These are phyloP conservation scores for Fraxinus sp. DNA, from an alignment of 305 asterid genomes.

Conservation along the genomic window DNA sequence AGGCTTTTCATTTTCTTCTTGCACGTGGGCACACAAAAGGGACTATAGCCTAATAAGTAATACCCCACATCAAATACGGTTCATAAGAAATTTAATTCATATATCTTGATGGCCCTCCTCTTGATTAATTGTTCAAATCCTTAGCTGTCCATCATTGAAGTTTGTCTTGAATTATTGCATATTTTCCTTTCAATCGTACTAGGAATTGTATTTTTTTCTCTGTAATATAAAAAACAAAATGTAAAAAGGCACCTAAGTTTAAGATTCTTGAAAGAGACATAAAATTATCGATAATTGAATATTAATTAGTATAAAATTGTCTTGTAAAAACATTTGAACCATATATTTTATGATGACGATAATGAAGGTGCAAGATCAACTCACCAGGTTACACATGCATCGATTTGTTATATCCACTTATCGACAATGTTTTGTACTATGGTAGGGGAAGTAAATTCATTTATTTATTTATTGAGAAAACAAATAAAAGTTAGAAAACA, in stretches of 20 bases:
- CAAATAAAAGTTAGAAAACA: slow-evolving; percentile 10
- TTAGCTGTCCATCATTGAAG: slow-evolving; percentile 36
- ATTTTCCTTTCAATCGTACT: neutral
- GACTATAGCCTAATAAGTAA: slow-evolving; percentile 30
- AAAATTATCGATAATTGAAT: slow-evolving; percentile 1
- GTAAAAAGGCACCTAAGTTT: neutral
- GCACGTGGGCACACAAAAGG: slow-evolving; percentile 77
- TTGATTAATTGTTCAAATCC: slow-evolving; percentile 34
- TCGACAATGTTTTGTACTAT: slow-evolving; percentile 18
- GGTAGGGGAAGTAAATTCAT: slow-evolving; percentile 12
- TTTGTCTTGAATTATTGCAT: slow-evolving; percentile 1
- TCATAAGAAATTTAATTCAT: slow-evolving; percentile 34
- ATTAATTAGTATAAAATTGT: neutral
- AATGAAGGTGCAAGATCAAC: neutral
- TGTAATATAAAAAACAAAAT: neutral
- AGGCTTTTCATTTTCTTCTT: slow-evolving; percentile 41
- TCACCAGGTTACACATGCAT: slow-evolving; percentile 35
- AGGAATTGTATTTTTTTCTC: neutral
- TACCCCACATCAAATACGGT: slow-evolving; percentile 39
- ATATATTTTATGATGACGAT: neutral
- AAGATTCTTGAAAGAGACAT: neutral
- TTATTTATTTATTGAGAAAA: slow-evolving; percentile 18
- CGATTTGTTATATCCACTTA: slow-evolving; percentile 30
- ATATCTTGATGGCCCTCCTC: slow-evolving; percentile 31
- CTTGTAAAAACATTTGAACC: neutral